Evolutionary conservation across 352 stramenopile species (phyloP).

Genomic region (Albugo candida): DNA sequence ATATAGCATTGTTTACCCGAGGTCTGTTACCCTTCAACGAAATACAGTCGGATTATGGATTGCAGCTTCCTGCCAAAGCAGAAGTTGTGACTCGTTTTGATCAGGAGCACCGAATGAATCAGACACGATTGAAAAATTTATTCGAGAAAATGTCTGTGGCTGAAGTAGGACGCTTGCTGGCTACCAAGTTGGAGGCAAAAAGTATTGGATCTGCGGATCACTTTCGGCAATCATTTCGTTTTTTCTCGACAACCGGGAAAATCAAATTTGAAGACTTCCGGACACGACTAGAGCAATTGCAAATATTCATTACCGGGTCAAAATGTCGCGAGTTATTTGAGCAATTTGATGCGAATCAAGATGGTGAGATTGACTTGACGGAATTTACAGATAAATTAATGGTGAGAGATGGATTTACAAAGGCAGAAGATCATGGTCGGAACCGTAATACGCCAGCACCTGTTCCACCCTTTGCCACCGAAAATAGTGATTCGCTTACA

Average conservation of each 20-base stretch:
- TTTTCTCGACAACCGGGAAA: conserved; percentile 40
- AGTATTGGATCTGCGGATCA: conserved; percentile 25
- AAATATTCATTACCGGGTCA: conserved; percentile 30
- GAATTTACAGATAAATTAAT: conserved; percentile 47
- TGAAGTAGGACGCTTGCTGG: conserved; percentile 31
- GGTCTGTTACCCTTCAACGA: conserved; percentile 7
- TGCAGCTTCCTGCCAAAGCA: no score
- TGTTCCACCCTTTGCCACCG: conserved; percentile 1
- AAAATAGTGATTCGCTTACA: conserved; percentile 20
- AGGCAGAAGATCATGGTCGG: not conserved
- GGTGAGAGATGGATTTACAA: conserved; percentile 10
- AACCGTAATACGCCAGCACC: not conserved
- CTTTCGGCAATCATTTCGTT: conserved; percentile 36
- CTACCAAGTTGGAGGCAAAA: conserved; percentile 36
- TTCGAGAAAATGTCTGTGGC: conserved; percentile 33
- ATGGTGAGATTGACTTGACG: conserved; percentile 37
- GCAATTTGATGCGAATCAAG: conserved; percentile 33
- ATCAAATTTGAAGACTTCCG: conserved; percentile 48
- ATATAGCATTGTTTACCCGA: conserved; percentile 34
- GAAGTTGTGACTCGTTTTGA: not conserved
- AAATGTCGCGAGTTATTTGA: conserved; percentile 45
- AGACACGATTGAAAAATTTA: not conserved
- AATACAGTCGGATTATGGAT: not conserved
- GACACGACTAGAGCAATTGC: conserved; percentile 22
- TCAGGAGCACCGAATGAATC: not conserved